Conservation (phyloP, 352 stramenopile genomes). For the Globisporangium megalacanthum region DNA sequence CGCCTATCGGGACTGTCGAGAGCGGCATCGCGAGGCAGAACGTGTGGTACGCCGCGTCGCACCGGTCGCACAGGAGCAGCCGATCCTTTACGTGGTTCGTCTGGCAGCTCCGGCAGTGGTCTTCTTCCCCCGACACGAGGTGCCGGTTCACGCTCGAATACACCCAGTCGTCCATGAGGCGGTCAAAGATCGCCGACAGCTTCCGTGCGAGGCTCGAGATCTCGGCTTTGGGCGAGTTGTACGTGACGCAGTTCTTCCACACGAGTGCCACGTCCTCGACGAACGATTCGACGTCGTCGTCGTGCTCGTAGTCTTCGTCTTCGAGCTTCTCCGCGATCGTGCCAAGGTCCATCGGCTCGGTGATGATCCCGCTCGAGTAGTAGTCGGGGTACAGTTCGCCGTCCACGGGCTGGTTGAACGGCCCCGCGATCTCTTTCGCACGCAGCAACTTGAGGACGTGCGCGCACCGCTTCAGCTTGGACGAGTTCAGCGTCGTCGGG, state of each 20-base stretch:
- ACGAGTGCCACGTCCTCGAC: constrained; percentile 77
- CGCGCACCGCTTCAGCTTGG: constrained; percentile 58
- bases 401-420: constrained; percentile 85
- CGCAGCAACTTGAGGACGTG: constrained; percentile 74
- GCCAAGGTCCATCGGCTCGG: constrained; percentile 75
- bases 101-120: constrained; percentile 71
- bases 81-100: constrained; percentile 63
- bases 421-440: constrained; percentile 65
- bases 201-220: constrained; percentile 76
- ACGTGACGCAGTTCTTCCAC: constrained; percentile 85
- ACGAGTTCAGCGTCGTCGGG: constrained; percentile 45
- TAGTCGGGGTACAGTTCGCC: constrained; percentile 82
- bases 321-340: constrained; percentile 82
- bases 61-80: constrained; percentile 72
- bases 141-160: constrained; percentile 46
- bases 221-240: constrained; percentile 78
- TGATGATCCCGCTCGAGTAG: constrained; percentile 56
- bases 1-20: constrained; percentile 40
- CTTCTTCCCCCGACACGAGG: constrained; percentile 64
- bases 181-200: constrained; percentile 69
- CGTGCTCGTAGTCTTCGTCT: constrained; percentile 81
- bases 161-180: constrained; percentile 78
- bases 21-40: constrained; percentile 72
- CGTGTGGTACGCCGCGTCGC: constrained; percentile 79
- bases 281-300: constrained; percentile 75